Evolutionary conservation across 768 basidiomycete genomes (phyloP).

Genomic region (Coprinellus micaceus): DNA sequence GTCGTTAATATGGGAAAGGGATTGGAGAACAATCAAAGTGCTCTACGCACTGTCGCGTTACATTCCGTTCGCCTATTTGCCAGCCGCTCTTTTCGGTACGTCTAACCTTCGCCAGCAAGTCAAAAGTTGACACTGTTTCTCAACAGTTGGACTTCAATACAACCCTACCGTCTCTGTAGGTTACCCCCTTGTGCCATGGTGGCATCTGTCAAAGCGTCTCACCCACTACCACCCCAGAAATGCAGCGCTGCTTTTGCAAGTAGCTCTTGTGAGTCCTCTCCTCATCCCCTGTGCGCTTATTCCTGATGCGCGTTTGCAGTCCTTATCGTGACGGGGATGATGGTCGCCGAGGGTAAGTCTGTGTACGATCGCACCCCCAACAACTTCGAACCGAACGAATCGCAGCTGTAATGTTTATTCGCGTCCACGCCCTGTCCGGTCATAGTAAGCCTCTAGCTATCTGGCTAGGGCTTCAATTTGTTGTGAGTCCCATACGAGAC

Average conservation of each 20-base stretch:
- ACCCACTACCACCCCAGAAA: background rate
- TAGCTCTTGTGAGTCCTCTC: background rate
- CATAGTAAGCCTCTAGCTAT: background rate
- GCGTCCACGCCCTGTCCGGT: background rate
- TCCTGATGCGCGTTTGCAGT: background rate
- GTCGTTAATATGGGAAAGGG: background rate
- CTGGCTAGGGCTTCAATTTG: constrained; percentile 1
- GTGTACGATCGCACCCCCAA: too few relatives aligned
- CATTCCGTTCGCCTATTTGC: background rate
- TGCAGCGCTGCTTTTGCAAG: background rate
- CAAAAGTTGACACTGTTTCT: background rate
- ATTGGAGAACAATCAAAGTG: background rate
- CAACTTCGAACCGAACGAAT: background rate
- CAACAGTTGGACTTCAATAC: background rate
- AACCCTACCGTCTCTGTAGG: background rate
- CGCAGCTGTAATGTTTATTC: constrained; percentile 4
- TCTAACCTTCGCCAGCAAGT: background rate
- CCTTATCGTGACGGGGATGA: constrained; percentile 1
- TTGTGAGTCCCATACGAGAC: background rate
- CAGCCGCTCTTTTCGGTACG: background rate
- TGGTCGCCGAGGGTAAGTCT: constrained; percentile 1
- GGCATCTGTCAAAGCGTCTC: background rate
- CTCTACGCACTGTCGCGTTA: constrained; percentile 1
- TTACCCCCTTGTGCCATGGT: background rate
- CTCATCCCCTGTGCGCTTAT: too few relatives aligned